Conservation (phyloP, 495 filamentous ascomycete genomes). For the Cladorrhinum samala region DNA sequence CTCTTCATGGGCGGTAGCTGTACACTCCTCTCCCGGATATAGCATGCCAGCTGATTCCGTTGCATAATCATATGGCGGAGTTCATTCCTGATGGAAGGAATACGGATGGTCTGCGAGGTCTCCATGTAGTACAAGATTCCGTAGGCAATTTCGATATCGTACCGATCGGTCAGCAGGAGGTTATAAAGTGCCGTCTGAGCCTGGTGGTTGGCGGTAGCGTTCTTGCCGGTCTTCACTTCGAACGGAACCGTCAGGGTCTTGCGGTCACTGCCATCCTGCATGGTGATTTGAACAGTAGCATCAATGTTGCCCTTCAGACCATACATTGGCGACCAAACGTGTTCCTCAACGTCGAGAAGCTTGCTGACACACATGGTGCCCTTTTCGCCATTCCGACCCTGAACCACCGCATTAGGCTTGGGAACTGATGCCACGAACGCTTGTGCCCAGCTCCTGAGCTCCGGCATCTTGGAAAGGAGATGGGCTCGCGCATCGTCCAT, state of each 20-base stretch:
- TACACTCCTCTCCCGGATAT: slow-evolving; percentile 69
- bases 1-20: slow-evolving; percentile 79
- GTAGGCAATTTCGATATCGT: slow-evolving; percentile 82
- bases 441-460: slow-evolving; percentile 75
- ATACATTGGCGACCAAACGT: slow-evolving; percentile 96
- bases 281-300: slow-evolving; percentile 89
- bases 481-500: slow-evolving; percentile 65
- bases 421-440: slow-evolving; percentile 69
- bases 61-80: slow-evolving; percentile 93
- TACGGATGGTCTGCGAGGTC: slow-evolving; percentile 72
- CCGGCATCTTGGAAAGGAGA: slow-evolving; percentile 69
- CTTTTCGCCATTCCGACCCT: slow-evolving; percentile 65
- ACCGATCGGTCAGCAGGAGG: slow-evolving; percentile 84
- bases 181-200: slow-evolving; percentile 95
- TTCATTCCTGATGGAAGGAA: slow-evolving; percentile 77
- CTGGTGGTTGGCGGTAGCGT: slow-evolving; percentile 68
- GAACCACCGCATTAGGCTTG: slow-evolving; percentile 64
- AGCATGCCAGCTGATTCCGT: slow-evolving; percentile 82
- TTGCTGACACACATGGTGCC: slow-evolving; percentile 83
- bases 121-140: slow-evolving; percentile 95
- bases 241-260: slow-evolving; percentile 81
- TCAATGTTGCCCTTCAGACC: slow-evolving; percentile 97
- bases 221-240: slow-evolving; percentile 90
- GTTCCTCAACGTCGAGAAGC: slow-evolving; percentile 92
- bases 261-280: slow-evolving; percentile 55